Conservation (phyloP, 176 grass and related monocot genomes). For the Paspalum notatum region DNA sequence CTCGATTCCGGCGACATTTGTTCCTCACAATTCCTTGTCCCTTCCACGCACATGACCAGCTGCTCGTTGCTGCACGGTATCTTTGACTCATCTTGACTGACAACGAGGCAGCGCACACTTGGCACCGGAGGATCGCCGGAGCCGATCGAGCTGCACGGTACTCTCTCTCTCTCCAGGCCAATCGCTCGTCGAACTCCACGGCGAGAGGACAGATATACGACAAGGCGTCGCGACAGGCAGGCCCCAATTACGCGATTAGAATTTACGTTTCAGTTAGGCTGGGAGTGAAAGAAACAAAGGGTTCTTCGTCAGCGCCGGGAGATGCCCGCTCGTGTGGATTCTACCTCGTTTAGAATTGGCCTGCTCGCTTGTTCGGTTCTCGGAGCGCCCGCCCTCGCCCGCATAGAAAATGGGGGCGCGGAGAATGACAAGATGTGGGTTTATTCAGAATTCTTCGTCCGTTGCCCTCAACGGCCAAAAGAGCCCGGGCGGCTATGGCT, state of each 20-base stretch:
- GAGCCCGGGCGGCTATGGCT: conserved; percentile 35
- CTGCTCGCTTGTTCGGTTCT: conserved; percentile 36
- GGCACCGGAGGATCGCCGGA: conserved; percentile 5
- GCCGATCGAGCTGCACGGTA: background rate
- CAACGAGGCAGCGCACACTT: conserved; percentile 5
- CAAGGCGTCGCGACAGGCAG: conserved; percentile 23
- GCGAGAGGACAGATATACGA: conserved; percentile 40
- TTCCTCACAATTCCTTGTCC: background rate
- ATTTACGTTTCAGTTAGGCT: background rate
- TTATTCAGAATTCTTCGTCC: conserved; percentile 27
- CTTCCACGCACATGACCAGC: background rate
- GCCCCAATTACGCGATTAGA: background rate
- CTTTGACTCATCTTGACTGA: conserved; percentile 38
- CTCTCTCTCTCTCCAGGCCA: background rate
- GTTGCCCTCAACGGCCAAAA: conserved; percentile 28
- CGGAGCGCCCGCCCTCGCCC: conserved; percentile 27
- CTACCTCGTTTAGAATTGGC: conserved; percentile 22
- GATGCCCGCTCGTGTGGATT: conserved; percentile 47
- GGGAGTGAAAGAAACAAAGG: conserved; percentile 8
- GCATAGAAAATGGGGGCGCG: conserved; percentile 18
- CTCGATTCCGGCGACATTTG: background rate
- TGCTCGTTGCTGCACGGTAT: background rate
- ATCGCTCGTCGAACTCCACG: conserved; percentile 28
- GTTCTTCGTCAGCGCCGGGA: conserved; percentile 12
- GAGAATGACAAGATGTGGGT: conserved; percentile 31